These are phyloP conservation scores for Alnus rubra DNA, from an alignment of 306 rosid genomes.

Conservation along the genomic window DNA sequence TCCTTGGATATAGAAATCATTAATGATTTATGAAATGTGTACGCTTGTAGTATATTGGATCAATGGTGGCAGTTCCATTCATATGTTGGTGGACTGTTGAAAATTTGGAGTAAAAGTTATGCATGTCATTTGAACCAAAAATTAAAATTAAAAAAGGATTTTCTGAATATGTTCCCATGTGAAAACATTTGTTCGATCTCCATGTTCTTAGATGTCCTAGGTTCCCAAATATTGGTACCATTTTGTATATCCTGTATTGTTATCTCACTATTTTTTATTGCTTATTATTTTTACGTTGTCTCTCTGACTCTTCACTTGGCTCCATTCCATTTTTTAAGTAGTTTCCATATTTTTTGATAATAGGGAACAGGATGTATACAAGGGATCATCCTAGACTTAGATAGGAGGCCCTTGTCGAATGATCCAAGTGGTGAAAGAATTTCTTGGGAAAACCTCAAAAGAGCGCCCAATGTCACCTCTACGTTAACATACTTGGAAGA, in stretches of 20 bases:
- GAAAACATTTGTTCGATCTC: background rate
- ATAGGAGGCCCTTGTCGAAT: background rate
- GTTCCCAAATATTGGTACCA: background rate
- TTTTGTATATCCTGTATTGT: background rate
- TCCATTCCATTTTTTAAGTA: background rate
- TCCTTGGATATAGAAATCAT: too few relatives aligned
- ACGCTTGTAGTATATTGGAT: background rate
- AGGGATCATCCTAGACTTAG: constrained; percentile 57
- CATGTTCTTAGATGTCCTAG: background rate
- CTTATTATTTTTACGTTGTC: background rate
- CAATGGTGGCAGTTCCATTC: background rate
- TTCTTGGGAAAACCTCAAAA: constrained; percentile 26
- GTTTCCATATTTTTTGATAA: constrained; percentile 11
- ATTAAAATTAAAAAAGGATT: background rate
- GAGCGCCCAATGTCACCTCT: constrained; percentile 27
- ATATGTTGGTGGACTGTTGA: background rate
- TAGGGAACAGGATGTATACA: constrained; percentile 42
- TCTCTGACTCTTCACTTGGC: background rate
- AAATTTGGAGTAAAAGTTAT: background rate
- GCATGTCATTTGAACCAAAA: background rate
- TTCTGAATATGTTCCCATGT: background rate
- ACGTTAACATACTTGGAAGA: constrained; percentile 34
- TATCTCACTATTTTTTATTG: background rate
- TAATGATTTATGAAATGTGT: too few relatives aligned
- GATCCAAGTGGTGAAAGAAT: constrained; percentile 20